Evolutionary conservation across 495 filamentous ascomycete species (phyloP).

Genomic region (Aspergillus baeticus): DNA sequence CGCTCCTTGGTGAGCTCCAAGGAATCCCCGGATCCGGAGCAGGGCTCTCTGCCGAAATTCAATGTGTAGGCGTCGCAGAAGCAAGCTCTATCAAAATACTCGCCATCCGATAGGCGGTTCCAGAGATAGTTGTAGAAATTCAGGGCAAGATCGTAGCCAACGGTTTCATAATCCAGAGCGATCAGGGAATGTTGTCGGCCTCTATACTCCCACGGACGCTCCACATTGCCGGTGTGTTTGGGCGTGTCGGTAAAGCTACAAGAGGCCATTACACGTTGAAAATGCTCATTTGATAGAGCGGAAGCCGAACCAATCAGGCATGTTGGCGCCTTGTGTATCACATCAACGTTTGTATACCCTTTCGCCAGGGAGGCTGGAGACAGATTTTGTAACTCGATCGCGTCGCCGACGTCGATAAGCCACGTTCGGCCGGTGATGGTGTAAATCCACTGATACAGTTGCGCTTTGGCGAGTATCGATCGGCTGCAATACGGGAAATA

Average conservation of each 20-base stretch:
- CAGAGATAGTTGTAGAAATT: too few relatives aligned
- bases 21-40: neutral
- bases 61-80: conserved; percentile 10
- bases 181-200: conserved; percentile 3
- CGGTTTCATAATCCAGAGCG: conserved; percentile 12
- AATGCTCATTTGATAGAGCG: conserved; percentile 4
- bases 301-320: conserved; percentile 12
- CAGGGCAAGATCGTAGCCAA: conserved; percentile 12
- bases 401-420: conserved; percentile 16
- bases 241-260: conserved; percentile 10
- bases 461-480: conserved; percentile 17
- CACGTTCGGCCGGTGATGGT: conserved; percentile 14
- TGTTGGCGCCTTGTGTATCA: conserved; percentile 6
- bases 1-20: conserved; percentile 17
- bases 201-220: conserved; percentile 17
- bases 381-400: conserved; percentile 7
- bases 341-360: conserved; percentile 9
- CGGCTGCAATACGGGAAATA: conserved; percentile 14
- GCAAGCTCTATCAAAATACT: conserved; percentile 16
- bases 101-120: neutral
- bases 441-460: conserved; percentile 12
- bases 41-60: conserved; percentile 5
- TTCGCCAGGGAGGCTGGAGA: conserved; percentile 12
- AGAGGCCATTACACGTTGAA: conserved; percentile 17
- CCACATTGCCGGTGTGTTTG: conserved; percentile 15